Conservation (phyloP, 2,329 filamentous ascomycete genomes). For the Fusarium domesticum region DNA sequence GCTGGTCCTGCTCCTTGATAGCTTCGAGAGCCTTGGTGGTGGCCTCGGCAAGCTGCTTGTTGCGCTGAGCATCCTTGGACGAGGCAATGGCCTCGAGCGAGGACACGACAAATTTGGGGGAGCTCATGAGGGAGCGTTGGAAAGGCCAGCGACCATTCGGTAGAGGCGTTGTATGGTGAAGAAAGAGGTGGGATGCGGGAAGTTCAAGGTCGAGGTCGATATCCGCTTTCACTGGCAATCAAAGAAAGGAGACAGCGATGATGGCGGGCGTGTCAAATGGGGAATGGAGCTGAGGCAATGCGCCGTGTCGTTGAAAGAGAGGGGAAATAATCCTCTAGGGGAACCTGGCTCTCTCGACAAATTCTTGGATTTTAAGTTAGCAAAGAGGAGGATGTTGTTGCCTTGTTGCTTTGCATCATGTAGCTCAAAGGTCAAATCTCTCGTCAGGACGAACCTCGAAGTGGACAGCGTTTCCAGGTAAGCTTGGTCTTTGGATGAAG, state of each 20-base stretch:
- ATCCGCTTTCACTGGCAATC: slow-evolving; percentile 8
- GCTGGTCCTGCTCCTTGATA: slow-evolving; percentile 80
- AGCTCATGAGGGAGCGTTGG: slow-evolving; percentile 70
- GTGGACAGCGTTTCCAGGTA: slow-evolving; percentile 25
- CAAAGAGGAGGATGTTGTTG: slow-evolving; percentile 5
- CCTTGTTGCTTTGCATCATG: slow-evolving; percentile 6
- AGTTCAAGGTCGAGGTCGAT: slow-evolving; percentile 9
- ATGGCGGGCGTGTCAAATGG: not conserved
- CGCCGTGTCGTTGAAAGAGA: not conserved
- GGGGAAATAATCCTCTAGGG: slow-evolving; percentile 4
- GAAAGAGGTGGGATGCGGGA: slow-evolving; percentile 10
- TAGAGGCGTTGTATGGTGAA: slow-evolving; percentile 9
- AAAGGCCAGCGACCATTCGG: slow-evolving; percentile 46
- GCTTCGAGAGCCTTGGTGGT: slow-evolving; percentile 78
- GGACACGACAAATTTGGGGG: slow-evolving; percentile 91
- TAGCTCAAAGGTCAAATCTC: slow-evolving; percentile 1
- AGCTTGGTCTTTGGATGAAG: slow-evolving; percentile 9
- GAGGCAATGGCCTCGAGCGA: slow-evolving; percentile 88
- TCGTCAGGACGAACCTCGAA: slow-evolving; percentile 15
- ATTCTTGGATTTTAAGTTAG: slow-evolving; percentile 2
- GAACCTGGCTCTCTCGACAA: not conserved
- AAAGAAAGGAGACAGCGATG: not conserved
- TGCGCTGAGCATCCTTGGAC: slow-evolving; percentile 86
- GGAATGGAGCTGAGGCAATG: not conserved
- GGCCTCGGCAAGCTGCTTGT: slow-evolving; percentile 78